Evolutionary conservation across 192 early-diverging fungal genomes (phyloP), one percentile per base, ranked within the genome.

Genomic region (Coemansia sp.): DNA sequence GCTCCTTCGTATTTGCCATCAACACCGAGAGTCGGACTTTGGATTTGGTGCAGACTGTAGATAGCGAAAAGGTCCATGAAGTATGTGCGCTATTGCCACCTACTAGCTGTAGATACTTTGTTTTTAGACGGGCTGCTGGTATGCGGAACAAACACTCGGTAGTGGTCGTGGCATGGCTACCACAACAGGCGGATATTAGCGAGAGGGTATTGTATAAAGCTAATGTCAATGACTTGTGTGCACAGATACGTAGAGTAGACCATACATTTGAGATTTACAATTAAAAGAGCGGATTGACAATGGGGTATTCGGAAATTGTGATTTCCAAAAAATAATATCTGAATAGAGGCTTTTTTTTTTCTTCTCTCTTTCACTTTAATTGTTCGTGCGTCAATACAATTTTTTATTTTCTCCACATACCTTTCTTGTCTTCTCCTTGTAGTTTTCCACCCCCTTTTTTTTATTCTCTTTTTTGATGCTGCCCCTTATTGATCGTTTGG

Each of bases 251-350:
- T 0, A 50, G 50, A 19, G 55, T 61, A 7, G 64, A 79, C 55
- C 70, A 40, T 20, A 63, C 58, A 32, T 63, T 79, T 13, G 61
- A 67, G 31, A 63, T 79, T 8, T 46, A 48, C n/a, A 41, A 79
- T 17, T 58, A n/a, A 58, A 7, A 24, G 24, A 2, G 24, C 24
- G 68, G 77, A 48, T 50, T 24, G 64, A 66, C 41, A 70, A 74
- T 64, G 65, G 32, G 32, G 15, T 56, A 36, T 50, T 32, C 24
- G 55, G 55, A 58, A 58, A 58, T 31, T n/a, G 20, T 53, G 6
- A 17, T 17, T 5, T 19, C 13, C 13, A 53, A 53, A 31, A 55
- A 55, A 55, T 1, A 24, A 24, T 24, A 24, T 64, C 27, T 50
- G 44, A 15, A 45, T 15, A 45, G 44, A 15, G 41, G 15, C n/a